phyloP scores from a whole-genome alignment of 495 filamentous ascomycete genomes.

The Acidiella bohemica region DNA sequence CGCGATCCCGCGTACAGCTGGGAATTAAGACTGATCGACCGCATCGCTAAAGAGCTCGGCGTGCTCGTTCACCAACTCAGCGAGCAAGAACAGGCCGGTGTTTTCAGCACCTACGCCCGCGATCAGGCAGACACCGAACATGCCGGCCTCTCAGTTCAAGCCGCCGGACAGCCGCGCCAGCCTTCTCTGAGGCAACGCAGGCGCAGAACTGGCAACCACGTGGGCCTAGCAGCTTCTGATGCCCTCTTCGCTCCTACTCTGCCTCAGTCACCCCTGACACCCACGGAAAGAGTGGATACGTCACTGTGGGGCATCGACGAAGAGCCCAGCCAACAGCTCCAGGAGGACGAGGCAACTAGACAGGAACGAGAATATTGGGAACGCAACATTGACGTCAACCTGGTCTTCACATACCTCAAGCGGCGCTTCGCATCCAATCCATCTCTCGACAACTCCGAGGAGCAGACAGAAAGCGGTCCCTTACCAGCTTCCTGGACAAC shows the following conservation, averaged over 20 bases:
- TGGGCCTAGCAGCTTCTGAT: neutral
- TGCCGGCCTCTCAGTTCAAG: conserved; percentile 35
- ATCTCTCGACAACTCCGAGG: neutral
- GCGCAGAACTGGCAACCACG: neutral
- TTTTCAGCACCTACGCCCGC: conserved; percentile 60
- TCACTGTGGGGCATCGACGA: conserved; percentile 38
- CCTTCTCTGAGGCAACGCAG: conserved; percentile 7
- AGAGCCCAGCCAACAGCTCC: conserved; percentile 29
- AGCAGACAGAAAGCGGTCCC: conserved; percentile 8
- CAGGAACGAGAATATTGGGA: conserved; percentile 65
- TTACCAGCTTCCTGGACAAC: conserved; percentile 17
- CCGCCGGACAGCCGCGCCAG: conserved; percentile 2
- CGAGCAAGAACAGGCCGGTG: conserved; percentile 56
- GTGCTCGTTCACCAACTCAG: conserved; percentile 69
- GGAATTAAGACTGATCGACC: conserved; percentile 65
- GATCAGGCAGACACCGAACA: conserved; percentile 33
- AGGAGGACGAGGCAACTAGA: conserved; percentile 13
- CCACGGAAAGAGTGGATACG: conserved; percentile 24
- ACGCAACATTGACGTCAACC: conserved; percentile 65
- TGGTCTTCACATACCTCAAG: conserved; percentile 76
- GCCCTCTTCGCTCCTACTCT: conserved; percentile 12
- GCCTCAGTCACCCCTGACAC: conserved; percentile 5
- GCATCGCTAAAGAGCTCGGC: conserved; percentile 77
- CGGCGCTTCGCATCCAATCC: conserved; percentile 48
- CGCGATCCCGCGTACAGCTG: conserved; percentile 33